These are phyloP conservation scores for Curvularia spicifera DNA, from an alignment of 2,329 filamentous ascomycete genomes.

Conservation along the genomic window DNA sequence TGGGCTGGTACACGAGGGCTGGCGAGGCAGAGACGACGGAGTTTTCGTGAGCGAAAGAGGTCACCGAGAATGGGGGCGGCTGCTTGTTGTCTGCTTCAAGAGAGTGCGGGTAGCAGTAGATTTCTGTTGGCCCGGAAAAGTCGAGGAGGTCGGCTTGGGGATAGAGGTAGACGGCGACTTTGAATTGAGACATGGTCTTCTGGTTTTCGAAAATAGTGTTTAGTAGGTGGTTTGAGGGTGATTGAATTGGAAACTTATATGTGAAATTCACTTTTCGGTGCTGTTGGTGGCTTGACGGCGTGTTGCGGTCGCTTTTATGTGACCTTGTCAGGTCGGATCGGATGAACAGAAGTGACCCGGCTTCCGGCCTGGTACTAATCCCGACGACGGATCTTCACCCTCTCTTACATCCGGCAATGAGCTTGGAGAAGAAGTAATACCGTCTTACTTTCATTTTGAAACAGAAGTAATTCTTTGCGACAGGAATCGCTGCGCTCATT, in stretches of 20 bases:
- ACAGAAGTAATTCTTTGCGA: background rate
- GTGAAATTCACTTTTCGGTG: background rate
- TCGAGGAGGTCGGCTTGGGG: conserved; percentile 51
- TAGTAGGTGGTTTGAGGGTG: background rate
- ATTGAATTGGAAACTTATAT: background rate
- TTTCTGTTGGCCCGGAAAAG: conserved; percentile 50
- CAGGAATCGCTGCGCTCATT: background rate
- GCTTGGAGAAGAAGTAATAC: background rate
- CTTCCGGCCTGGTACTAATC: conserved; percentile 7
- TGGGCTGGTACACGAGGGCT: conserved; percentile 42
- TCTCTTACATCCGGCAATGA: background rate
- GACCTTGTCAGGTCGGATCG: conserved; percentile 2
- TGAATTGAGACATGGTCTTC: conserved; percentile 31
- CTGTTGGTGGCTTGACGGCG: too few species aligned
- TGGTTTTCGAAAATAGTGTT: background rate
- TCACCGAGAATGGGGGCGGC: conserved; percentile 40
- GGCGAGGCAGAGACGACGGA: conserved; percentile 31
- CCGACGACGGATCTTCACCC: background rate
- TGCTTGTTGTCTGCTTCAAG: conserved; percentile 9
- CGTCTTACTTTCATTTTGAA: background rate
- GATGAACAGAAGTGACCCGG: conserved; percentile 6
- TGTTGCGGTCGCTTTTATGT: conserved; percentile 2
- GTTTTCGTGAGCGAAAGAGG: conserved; percentile 42
- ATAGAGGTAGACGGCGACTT: conserved; percentile 51
- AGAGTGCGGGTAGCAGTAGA: conserved; percentile 43